Evolutionary conservation across 2,329 filamentous ascomycete species (phyloP).

Genomic region (Talaromyces sp.): DNA sequence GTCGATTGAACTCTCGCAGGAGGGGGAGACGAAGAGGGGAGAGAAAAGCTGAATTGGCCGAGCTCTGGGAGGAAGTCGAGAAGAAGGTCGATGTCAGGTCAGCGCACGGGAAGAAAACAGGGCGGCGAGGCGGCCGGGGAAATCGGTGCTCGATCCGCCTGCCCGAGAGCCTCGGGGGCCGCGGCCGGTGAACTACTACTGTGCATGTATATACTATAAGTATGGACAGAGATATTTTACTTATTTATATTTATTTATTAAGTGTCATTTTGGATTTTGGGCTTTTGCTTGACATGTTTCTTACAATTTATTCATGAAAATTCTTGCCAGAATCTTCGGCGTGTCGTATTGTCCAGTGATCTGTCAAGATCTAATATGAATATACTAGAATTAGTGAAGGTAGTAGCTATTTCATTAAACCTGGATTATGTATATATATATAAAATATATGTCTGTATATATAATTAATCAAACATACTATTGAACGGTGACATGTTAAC

Average conservation of each 20-base stretch:
- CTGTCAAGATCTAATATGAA: background rate
- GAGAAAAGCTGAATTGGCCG: background rate
- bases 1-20: background rate
- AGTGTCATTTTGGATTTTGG: background rate
- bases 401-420: too few species aligned
- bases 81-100: background rate
- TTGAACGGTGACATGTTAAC: background rate
- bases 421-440: too few species aligned
- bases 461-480: too few species aligned
- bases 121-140: background rate
- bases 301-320: background rate
- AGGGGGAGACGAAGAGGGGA: conserved; percentile 1
- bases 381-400: background rate
- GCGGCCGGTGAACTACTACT: too few species aligned
- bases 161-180: background rate
- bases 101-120: background rate
- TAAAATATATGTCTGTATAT: too few species aligned
- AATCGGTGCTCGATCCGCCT: background rate
- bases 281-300: background rate
- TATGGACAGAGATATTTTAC: background rate
- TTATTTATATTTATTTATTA: background rate
- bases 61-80: background rate
- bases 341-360: background rate
- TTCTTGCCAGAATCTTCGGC: background rate
- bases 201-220: too few species aligned